These are phyloP conservation scores for Lactarius deliciosus DNA, from an alignment of 768 basidiomycete species.

Conservation along the genomic window DNA sequence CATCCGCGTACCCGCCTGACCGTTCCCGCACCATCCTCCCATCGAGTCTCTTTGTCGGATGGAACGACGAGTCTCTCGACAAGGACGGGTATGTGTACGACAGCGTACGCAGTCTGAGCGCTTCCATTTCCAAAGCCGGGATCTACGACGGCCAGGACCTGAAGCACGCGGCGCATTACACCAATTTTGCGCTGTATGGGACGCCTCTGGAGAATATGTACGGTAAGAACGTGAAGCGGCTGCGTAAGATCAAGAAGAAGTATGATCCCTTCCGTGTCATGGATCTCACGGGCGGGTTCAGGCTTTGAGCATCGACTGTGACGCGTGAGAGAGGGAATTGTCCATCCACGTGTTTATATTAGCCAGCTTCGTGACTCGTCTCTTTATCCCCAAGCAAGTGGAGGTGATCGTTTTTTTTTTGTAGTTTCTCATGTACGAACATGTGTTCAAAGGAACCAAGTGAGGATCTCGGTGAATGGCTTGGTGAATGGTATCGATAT, in stretches of 20 bases:
- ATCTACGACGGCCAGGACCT: slow-evolving; percentile 43
- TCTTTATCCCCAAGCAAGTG: not conserved
- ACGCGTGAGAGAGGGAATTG: not conserved
- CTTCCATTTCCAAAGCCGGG: slow-evolving; percentile 41
- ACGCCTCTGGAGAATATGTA: slow-evolving; percentile 53
- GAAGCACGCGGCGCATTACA: slow-evolving; percentile 45
- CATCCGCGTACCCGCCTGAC: slow-evolving; percentile 22
- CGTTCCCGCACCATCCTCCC: slow-evolving; percentile 11
- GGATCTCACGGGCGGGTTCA: slow-evolving; percentile 64
- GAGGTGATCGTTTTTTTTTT: not conserved
- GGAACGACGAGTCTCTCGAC: slow-evolving; percentile 43
- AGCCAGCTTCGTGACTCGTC: not conserved
- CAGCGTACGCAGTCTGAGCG: slow-evolving; percentile 42
- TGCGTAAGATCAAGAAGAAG: slow-evolving; percentile 43
- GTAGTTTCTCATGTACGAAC: not conserved
- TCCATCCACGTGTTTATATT: not conserved
- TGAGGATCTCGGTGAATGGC: no score
- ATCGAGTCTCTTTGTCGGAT: slow-evolving; percentile 40
- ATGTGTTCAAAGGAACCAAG: not conserved
- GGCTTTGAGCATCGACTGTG: slow-evolving; percentile 31
- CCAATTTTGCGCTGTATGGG: slow-evolving; percentile 57
- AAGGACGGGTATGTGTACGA: slow-evolving; percentile 44
- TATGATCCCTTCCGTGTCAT: slow-evolving; percentile 62
- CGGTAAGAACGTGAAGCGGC: slow-evolving; percentile 45
- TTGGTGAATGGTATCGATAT: no score